Base-by-base conservation (phyloP, 768 basidiomycete genomes). In the Crucibulum laeve region DNA sequence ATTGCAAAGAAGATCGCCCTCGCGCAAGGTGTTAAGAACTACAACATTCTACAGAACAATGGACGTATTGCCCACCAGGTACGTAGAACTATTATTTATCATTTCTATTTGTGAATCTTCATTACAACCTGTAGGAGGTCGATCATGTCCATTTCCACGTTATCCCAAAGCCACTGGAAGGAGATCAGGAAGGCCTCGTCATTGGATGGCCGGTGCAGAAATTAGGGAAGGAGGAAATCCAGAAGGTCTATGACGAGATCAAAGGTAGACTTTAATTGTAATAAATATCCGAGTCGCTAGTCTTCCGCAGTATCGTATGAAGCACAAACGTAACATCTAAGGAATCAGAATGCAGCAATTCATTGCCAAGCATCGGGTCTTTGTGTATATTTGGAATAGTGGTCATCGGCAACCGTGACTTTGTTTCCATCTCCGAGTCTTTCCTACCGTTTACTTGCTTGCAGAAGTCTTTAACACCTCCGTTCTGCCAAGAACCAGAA, bases 71-170 rank as follows among this genome's bases (percentile, higher is more conserved):
- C 77, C 42, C 82, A 76, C 56, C 82, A 80, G 67, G 77, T 76
- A 41, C 30, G 53, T 50, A 19, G 14, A 21, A 22, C 34, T 17
- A 24, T 40, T 7, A 13, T 3, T 41, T 28, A 17, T 26, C 25
- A 32, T 30, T 34, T 14, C n/a, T 25, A 13, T 15, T 40, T 25
- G 11, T 30, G 25, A 46, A 17, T 26, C 30, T 38, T 43, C 13
- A 45, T 26, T 38, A 15, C 25, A 13, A 5, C 34, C 13, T 6
- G 5, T 39, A 24, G 81, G 69, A 77, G 40, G 91, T 95, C 21
- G 77, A 82, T 43, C 92, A 95, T 54, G 91, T 92, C 11, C 91
- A 95, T 61, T 92, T 92, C 67, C 92, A 97, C 55, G 74, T 97
- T 53, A 94, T 97, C 48, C 93, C 94, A 3, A 97, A 96, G 60